phyloP scores from a whole-genome alignment of 2,329 filamentous ascomycete genomes.

The Penicillium freii region DNA sequence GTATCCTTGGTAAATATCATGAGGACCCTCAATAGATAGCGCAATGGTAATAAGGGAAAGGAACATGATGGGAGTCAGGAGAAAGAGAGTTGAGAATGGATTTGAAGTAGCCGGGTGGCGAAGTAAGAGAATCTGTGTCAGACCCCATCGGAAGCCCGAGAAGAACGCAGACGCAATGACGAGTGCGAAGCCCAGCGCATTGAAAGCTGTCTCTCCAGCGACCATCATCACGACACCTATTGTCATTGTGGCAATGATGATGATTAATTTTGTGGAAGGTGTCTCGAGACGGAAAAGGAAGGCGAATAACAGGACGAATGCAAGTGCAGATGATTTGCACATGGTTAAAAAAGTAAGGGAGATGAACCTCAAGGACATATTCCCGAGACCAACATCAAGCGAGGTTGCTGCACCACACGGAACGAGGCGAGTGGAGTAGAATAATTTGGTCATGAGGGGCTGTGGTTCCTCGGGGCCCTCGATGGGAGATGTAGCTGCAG shows the following conservation, averaged over 20 bases:
- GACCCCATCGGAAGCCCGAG: conserved; percentile 93
- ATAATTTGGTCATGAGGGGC: conserved; percentile 77
- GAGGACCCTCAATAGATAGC: conserved; percentile 78
- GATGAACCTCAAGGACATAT: conserved; percentile 94
- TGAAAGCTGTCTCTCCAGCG: conserved; percentile 87
- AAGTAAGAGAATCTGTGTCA: conserved; percentile 94
- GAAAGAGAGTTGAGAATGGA: conserved; percentile 95
- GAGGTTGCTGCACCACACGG: conserved; percentile 92
- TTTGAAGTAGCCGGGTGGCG: conserved; percentile 94
- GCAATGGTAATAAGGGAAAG: conserved; percentile 74
- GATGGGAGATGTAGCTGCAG: conserved; percentile 34
- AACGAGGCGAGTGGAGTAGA: conserved; percentile 87
- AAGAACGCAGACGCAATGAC: conserved; percentile 94
- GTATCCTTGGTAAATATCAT: conserved; percentile 65
- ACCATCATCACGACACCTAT: conserved; percentile 97
- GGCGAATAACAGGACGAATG: conserved; percentile 92
- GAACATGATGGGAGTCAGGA: conserved; percentile 97
- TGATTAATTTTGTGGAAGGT: conserved; percentile 79
- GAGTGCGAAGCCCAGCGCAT: conserved; percentile 79
- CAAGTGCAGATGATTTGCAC: conserved; percentile 96
- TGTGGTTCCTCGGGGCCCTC: conserved; percentile 51
- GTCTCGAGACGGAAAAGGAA: conserved; percentile 89
- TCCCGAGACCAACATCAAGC: conserved; percentile 91
- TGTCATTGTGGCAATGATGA: conserved; percentile 90
- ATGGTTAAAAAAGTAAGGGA: conserved; percentile 98